Base-by-base conservation (phyloP, 2,329 filamentous ascomycete species). In the Chrysoporthe austroafricana region DNA sequence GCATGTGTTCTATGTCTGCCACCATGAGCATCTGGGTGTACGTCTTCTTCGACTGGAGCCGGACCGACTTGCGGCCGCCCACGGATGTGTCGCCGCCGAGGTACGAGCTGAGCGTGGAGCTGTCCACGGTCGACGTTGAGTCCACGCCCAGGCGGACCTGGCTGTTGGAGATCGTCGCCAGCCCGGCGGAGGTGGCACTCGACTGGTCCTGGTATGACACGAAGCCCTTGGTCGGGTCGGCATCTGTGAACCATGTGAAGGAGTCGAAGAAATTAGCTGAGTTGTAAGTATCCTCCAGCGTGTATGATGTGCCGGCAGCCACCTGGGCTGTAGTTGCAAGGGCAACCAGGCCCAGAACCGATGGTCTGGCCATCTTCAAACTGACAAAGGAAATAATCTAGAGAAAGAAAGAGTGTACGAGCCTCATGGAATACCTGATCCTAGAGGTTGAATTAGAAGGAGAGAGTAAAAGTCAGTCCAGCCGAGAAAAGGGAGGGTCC, bases 1-100 rank as follows among this genome's bases (percentile, higher is more conserved):
- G 92, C 88, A 94, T 93, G 76, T 94, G 91, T 9, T 82, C 84
- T 67, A 94, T 85, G 74, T 95, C 92, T 64, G 90, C 83, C 56
- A 94, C 82, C 76, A 94, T 87, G 64, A 95, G 85, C 14, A 90
- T 91, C 70, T 86, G 84, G 54, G 83, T 89, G 79, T 91, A 95
- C n/a, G 84, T 78, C 71, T 88, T 85, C 70, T 86, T 88, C 73
- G 90, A 91, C 62, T 58, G 54, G 26, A 64, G 52, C 13, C 62
- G 62, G 6, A 64, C 62, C 21, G 62, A 44, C 26, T 60, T 60
- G 16, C 57, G 57, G 16, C 57, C 57, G 36, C 57, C 57, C 36
- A 44, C 57, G 18, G 57, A 60, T 4, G 34, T 42, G 21, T 60
- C 57, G 39, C 57, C 57, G 18, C 57, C 57, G 11, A 21, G 2